Percentiles rank a stretch among this genome's conserved stretches.
Evolutionary conservation across 306 rosid genomes (phyloP).

Genomic region (Gynostemma pentaphyllum): DNA sequence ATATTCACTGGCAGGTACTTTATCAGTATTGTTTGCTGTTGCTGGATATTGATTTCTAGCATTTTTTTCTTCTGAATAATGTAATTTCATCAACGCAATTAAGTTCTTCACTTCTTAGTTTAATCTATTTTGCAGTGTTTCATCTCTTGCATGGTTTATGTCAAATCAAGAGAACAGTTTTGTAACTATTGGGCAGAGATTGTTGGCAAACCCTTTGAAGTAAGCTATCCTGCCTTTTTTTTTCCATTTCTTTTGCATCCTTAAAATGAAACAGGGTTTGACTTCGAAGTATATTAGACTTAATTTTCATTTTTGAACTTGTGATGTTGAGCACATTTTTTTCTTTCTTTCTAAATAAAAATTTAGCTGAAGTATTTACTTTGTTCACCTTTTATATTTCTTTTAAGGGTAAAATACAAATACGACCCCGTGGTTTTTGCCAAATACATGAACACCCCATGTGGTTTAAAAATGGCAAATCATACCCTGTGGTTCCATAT

Average conservation of each 20-base stretch:
- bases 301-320: no score
- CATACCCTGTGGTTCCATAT: no score
- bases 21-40: constrained; percentile 15
- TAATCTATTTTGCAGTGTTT: constrained; percentile 60
- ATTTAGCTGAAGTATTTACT: no score
- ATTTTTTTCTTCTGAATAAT: constrained; percentile 12
- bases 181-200: constrained; percentile 93
- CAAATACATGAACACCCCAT: no score
- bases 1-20: constrained; percentile 95
- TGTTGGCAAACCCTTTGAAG: constrained; percentile 88
- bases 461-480: no score
- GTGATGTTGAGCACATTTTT: no score
- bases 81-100: not conserved
- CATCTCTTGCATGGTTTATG: constrained; percentile 99
- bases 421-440: no score
- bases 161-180: constrained; percentile 90
- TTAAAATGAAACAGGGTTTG: no score
- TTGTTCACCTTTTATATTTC: no score
- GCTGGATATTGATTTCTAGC: constrained; percentile 15
- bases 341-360: no score
- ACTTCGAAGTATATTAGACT: not conserved
- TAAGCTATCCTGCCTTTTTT: constrained; percentile 17
- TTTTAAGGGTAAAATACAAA: no score
- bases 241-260: not conserved
- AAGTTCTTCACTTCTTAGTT: constrained; percentile 1